Base-by-base conservation (phyloP, 306 rosid species). In the Luffa acutangula region DNA sequence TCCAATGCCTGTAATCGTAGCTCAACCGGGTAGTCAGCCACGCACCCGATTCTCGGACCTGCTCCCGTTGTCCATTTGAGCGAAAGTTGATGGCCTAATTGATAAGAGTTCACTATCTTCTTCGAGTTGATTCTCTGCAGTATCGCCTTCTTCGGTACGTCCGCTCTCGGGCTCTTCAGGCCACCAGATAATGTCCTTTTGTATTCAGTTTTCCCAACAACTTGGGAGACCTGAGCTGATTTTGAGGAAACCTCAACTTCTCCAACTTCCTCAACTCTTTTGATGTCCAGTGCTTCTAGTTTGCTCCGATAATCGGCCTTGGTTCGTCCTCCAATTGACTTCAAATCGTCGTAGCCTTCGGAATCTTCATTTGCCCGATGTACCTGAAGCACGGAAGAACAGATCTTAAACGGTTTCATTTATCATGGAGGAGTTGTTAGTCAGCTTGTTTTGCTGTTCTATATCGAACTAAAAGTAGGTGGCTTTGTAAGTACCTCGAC, bases 31-130 rank as follows among this genome's bases (percentile, higher is more conserved):
- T 93, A 96, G 80, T 96, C 99, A 63, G 93, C 93, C 41, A 96
- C 94, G 77, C 98, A 96, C 21, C 99, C 98, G 21, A 96, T 96
- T 82, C 99, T 93, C 34, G 99, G 99, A 48, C 99, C 99, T 46
- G 96, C 96, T 79, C 99, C 99, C 0, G 97, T 90, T n/a, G 96
- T 89, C 99, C 99, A 96, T 79, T 81, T 87, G 45, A 85, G 94
- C 0, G 93, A 87, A 52, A 96, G 90, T 18, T 88, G 87, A 78
- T 93, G 88, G 52, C 99, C 99, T 45, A 96, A 80, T 80, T 96
- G 97, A 84, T 91, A 90, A 31, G 99, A 96, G 15, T 86, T 89
- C 4, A 82, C 80, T 6, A 77, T 86, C 84, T 88, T 93, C 90
- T 91, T 93, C 69, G 98, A 96, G 85, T 93, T 96, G 85, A 96